phyloP scores from a whole-genome alignment of 2,329 filamentous ascomycete species.

The Sporothrix euskadiensis region DNA sequence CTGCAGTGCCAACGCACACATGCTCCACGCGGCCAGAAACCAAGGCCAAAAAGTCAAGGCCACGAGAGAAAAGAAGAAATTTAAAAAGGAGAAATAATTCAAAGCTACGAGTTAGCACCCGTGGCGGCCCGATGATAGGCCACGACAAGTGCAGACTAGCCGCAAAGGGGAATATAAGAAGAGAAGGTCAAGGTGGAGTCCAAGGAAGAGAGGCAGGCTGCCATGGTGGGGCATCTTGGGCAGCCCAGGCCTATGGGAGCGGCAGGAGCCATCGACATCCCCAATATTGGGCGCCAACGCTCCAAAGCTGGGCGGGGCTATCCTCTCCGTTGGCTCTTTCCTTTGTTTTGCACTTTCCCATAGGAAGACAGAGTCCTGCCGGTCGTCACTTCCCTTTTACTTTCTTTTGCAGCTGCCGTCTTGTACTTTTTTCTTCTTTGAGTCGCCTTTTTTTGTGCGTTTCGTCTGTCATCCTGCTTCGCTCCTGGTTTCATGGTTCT shows the following conservation, averaged over 20 bases:
- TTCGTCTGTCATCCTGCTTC: background rate
- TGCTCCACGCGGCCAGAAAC: background rate
- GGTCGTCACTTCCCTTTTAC: background rate
- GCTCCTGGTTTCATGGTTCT: background rate
- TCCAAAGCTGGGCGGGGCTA: background rate
- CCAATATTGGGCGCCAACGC: slow-evolving; percentile 16
- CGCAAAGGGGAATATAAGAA: background rate
- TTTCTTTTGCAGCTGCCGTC: background rate
- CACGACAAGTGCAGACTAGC: slow-evolving; percentile 4
- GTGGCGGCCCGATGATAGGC: slow-evolving; percentile 27
- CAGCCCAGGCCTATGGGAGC: slow-evolving; percentile 22
- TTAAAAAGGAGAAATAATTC: background rate
- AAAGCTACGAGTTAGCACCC: slow-evolving; percentile 24
- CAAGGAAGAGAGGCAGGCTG: background rate
- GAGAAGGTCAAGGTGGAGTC: background rate
- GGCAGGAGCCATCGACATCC: slow-evolving; percentile 16
- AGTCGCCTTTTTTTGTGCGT: background rate
- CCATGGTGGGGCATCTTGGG: background rate
- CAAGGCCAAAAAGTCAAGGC: background rate
- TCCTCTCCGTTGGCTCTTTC: background rate
- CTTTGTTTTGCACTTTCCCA: background rate
- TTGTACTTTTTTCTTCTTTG: background rate
- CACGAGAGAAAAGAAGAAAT: background rate
- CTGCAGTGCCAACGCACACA: slow-evolving; percentile 23
- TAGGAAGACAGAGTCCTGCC: background rate